phyloP scores from a whole-genome alignment of 805 yeast species.

The Pachysolen tannophilus region DNA sequence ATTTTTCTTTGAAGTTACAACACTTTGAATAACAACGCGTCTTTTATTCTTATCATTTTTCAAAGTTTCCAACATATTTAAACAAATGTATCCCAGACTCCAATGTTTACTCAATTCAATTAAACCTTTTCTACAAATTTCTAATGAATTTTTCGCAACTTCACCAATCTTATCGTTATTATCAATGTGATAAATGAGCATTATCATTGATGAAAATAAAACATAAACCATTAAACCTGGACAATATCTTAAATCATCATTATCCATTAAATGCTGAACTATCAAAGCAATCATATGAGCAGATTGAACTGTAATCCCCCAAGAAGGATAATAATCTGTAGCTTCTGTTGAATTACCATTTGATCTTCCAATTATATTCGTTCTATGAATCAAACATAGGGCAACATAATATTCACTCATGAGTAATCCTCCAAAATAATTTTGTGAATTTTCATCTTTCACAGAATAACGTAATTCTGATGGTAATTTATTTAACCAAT shows the following conservation, averaged over 20 bases:
- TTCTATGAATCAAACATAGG: constrained; percentile 63
- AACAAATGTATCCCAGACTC: constrained; percentile 7
- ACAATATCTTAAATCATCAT: constrained; percentile 39
- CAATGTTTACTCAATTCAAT: constrained; percentile 4
- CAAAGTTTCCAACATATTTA: constrained; percentile 9
- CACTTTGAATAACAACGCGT: constrained; percentile 4
- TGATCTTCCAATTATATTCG: constrained; percentile 44
- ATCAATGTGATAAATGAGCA: constrained; percentile 9
- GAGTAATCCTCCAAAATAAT: constrained; percentile 48
- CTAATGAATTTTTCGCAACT: constrained; percentile 6
- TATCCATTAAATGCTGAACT: constrained; percentile 41
- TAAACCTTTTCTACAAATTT: constrained; percentile 7
- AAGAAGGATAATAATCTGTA: constrained; percentile 47
- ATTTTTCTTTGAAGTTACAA: neutral
- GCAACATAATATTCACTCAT: constrained; percentile 67
- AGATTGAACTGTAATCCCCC: constrained; percentile 78
- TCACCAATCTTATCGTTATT: constrained; percentile 7
- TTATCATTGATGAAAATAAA: constrained; percentile 7
- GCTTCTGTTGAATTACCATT: neutral
- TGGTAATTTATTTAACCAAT: constrained; percentile 68
- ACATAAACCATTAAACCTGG: constrained; percentile 46
- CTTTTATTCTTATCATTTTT: constrained; percentile 7
- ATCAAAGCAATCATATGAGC: constrained; percentile 67
- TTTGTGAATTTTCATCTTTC: constrained; percentile 43
- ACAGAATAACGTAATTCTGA: constrained; percentile 54